Base-by-base conservation (phyloP, 352 stramenopile genomes). In the Pythium grandisporangium region DNA sequence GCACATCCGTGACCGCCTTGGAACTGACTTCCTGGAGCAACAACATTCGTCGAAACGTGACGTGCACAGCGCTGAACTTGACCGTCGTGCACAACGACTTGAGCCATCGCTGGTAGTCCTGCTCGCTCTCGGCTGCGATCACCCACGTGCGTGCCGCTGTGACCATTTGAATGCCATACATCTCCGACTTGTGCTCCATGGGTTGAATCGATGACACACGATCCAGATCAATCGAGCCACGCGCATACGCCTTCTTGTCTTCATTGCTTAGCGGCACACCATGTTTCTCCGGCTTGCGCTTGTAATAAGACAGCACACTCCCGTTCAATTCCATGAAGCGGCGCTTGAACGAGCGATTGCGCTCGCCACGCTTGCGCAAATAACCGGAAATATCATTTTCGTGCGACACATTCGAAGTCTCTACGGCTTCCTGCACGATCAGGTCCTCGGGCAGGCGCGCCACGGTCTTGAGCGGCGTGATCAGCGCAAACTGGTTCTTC, bases 291-390 rank as follows among this genome's bases (percentile, higher is more conserved):
- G 80, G 80, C 46, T 90, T 88, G 48, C 88, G 90, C 58, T 85
- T 86, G 59, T 89, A 93, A 47, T 93, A 93, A 19, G 73, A 69
- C 25, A 93, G 38, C 6, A 89, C 43, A 1, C 54, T 68, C 29
- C 76, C 74, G 36, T 80, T 85, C 0, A 93, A 55, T 46, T 90
- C 80, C 74, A 93, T 90, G 63, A 86, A 93, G 7, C 80, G 63
- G 14, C 71, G 70, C 54, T 89, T 89, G 43, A 87, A 80, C 12
- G 80, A 74, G 26, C 78, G 77, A 48, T 93, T 93, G 24, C 66
- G 87, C 49, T 93, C 80, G 27, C 80, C 80, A 34, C 78, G 77
- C 58, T 93, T 93, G 23, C 76, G 76, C 19, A 93, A 51, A 39
- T 78, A 85, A 10, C 80, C 80, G 4, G 66, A 74, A 43, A 89